These are phyloP conservation scores for Pseudevernia furfuracea DNA, from an alignment of 495 filamentous ascomycete genomes.

Conservation along the genomic window DNA sequence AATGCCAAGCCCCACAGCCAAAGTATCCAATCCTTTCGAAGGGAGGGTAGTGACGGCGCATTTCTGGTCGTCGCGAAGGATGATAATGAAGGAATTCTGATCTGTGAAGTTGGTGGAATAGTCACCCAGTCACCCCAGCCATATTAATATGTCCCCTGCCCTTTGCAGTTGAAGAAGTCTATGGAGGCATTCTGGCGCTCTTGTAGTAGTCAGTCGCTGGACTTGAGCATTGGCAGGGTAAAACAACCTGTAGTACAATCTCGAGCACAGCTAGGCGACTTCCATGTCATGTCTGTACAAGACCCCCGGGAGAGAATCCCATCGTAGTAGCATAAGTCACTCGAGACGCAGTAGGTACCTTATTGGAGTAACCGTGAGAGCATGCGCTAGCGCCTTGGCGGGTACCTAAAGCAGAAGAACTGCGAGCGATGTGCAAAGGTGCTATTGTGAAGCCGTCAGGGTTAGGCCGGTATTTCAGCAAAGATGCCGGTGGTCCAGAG, in stretches of 20 bases:
- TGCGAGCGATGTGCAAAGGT: not conserved
- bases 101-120: not conserved
- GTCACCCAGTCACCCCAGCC: not conserved
- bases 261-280: not conserved
- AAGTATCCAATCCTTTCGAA: not conserved
- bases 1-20: not conserved
- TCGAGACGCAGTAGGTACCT: not conserved
- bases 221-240: not conserved
- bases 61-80: not conserved
- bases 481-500: not conserved
- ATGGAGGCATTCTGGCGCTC: not conserved
- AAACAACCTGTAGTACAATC: not conserved
- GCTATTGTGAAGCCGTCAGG: not conserved
- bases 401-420: not conserved
- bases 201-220: not conserved
- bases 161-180: not conserved
- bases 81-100: not conserved
- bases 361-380: not conserved
- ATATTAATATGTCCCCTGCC: not conserved
- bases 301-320: not conserved
- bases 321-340: not conserved
- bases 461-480: not conserved
- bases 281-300: not conserved
- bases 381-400: not conserved
- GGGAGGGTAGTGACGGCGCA: not conserved